Conservation (phyloP, 179 eudicot species). For the Vitellaria paradoxa region DNA sequence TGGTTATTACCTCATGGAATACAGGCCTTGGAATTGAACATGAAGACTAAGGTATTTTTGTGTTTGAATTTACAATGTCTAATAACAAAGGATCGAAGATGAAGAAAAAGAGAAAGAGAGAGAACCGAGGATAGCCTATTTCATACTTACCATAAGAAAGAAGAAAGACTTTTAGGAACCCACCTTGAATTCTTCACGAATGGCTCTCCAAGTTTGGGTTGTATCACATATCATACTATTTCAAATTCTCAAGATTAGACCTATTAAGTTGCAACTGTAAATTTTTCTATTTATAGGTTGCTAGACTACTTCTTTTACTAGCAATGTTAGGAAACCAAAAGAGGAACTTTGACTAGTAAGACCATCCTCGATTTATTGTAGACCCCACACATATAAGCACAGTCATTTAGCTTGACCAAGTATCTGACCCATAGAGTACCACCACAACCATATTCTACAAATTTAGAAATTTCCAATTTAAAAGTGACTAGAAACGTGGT, state of each 20-base stretch:
- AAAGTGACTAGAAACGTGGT: too few species aligned
- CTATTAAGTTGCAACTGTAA: background rate
- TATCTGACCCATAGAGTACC: background rate
- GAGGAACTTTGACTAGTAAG: background rate
- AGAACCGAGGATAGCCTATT: background rate
- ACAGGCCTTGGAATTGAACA: background rate
- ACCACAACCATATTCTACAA: background rate
- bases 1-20: background rate
- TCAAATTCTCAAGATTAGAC: background rate
- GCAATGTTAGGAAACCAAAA: background rate
- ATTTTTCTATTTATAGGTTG: background rate
- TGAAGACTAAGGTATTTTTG: background rate
- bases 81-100: background rate
- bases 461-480: background rate
- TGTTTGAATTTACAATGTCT: background rate
- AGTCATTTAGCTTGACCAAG: background rate
- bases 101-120: background rate
- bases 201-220: background rate
- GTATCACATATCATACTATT: background rate
- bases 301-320: background rate
- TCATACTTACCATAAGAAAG: too few species aligned
- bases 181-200: background rate
- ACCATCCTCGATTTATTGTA: background rate
- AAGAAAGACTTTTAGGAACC: background rate
- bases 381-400: too few species aligned